phyloP scores from a whole-genome alignment of 78 protist species.

The Dictyostelium brefeldianum region DNA sequence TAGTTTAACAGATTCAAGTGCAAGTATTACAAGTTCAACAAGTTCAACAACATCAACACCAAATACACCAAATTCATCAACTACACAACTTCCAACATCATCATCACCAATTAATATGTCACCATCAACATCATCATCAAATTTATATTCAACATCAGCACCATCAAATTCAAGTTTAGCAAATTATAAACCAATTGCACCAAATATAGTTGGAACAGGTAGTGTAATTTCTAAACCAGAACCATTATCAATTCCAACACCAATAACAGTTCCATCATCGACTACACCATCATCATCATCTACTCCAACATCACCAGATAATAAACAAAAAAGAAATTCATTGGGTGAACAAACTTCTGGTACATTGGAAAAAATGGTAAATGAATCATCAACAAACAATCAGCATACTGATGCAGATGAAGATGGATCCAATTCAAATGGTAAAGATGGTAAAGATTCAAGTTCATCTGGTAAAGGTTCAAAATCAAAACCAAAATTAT shows the following conservation, averaged over 20 bases:
- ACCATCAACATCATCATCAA: background rate
- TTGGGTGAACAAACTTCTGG: constrained; percentile 9
- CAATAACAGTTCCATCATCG: background rate
- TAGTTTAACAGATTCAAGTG: background rate
- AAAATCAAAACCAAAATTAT: constrained; percentile 14
- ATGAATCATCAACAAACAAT: constrained; percentile 5
- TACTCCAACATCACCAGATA: background rate
- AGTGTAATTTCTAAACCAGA: background rate
- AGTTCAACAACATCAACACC: background rate
- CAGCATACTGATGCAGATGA: background rate
- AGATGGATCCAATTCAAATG: background rate
- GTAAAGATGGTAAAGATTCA: background rate
- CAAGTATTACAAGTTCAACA: background rate
- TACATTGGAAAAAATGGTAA: constrained; percentile 8
- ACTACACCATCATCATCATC: background rate
- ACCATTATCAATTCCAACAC: constrained; percentile 18
- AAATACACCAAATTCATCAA: background rate
- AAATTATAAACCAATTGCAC: background rate
- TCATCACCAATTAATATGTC: constrained; percentile 21
- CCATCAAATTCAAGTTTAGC: background rate
- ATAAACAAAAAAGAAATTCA: constrained; percentile 34
- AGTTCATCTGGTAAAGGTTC: background rate
- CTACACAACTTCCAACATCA: background rate
- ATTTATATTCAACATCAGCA: constrained; percentile 18
- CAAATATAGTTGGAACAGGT: background rate